Evolutionary conservation across 106 monocot species (phyloP), one percentile per base, ranked within the genome.

Genomic region (Allium fistulosum): DNA sequence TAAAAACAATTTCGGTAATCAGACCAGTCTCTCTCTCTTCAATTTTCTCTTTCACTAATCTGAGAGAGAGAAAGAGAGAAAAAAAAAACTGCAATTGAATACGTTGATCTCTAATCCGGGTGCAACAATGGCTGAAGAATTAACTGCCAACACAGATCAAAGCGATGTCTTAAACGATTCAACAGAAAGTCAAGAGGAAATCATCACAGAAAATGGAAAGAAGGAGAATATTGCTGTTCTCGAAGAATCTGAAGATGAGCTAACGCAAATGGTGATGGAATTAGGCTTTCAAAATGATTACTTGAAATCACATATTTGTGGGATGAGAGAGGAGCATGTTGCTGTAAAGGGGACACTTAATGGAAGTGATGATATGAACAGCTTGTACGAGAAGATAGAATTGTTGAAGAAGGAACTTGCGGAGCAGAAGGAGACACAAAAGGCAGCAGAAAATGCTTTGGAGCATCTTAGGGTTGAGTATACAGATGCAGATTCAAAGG

Each of bases 401-500:
- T 53, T 57, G 51, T 79, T 91, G 70, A 84, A 69, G 50, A 78
- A 70, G 73, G 83, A 91, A 67, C 76, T 88, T 68, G 65, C 75
- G 61, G 83, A 80, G 65, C 88, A 86, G n/a, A 86, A 56, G 63
- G 82, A 91, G 71, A 96, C 91, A 14, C 95, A 87, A 67, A 88
- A 80, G 77, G 91, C 95, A 48, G 81, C 91, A n/a, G 97, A 92
- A 57, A 69, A 71, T 66, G 97, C 92, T 71, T 56, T 97, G 71
- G 82, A 87, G 69, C 88, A 92, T 87, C 86, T 97, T n/a, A 84
- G 87, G 60, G 59, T 71, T n/a, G 48, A 75, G 49, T 80, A 76
- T 51, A 71, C 78, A 13, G 91, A 88, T 49, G 81, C 88, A 26
- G 88, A 96, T 75, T 77, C 73, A 10, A 88, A 88, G 58, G 81